phyloP scores from a whole-genome alignment of 768 basidiomycete genomes.

The Mycena galericulata region DNA sequence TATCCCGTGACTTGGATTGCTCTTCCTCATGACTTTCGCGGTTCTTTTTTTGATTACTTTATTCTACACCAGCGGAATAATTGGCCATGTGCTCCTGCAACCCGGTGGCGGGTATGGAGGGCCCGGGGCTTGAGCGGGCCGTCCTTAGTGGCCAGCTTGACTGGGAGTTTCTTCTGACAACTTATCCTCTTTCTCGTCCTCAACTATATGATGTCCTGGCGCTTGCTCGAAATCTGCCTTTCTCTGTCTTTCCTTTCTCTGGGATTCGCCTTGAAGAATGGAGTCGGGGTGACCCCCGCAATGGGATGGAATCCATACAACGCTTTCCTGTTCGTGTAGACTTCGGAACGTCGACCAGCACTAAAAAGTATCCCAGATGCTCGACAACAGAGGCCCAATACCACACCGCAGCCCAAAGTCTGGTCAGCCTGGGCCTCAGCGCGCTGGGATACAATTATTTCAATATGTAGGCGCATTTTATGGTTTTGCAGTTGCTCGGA shows the following conservation, averaged over 20 bases:
- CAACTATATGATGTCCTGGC: slow-evolving; percentile 7
- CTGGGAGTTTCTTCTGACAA: too few species aligned
- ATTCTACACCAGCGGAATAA: too few species aligned
- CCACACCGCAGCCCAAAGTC: slow-evolving; percentile 50
- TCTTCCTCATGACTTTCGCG: too few species aligned
- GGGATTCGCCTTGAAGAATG: slow-evolving; percentile 45
- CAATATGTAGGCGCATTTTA: slow-evolving; percentile 49
- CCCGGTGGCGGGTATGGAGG: too few species aligned
- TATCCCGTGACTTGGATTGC: not conserved
- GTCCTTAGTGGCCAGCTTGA: too few species aligned
- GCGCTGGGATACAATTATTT: slow-evolving; percentile 56
- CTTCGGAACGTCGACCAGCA: not conserved
- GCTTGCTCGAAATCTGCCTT: not conserved
- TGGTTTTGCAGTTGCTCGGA: not conserved
- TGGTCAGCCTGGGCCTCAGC: slow-evolving; percentile 52
- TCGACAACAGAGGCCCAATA: slow-evolving; percentile 56
- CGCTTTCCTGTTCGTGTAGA: slow-evolving; percentile 52
- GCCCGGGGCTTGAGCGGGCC: too few species aligned
- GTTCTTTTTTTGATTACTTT: too few species aligned
- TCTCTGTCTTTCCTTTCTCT: slow-evolving; percentile 36
- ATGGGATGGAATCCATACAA: slow-evolving; percentile 67
- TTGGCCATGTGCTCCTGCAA: too few species aligned
- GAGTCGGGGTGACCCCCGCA: slow-evolving; percentile 55
- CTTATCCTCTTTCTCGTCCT: too few species aligned
- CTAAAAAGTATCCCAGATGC: slow-evolving; percentile 45